These are phyloP conservation scores for Aspergillus eucalypticola DNA, from an alignment of 2,329 filamentous ascomycete genomes.

Conservation along the genomic window DNA sequence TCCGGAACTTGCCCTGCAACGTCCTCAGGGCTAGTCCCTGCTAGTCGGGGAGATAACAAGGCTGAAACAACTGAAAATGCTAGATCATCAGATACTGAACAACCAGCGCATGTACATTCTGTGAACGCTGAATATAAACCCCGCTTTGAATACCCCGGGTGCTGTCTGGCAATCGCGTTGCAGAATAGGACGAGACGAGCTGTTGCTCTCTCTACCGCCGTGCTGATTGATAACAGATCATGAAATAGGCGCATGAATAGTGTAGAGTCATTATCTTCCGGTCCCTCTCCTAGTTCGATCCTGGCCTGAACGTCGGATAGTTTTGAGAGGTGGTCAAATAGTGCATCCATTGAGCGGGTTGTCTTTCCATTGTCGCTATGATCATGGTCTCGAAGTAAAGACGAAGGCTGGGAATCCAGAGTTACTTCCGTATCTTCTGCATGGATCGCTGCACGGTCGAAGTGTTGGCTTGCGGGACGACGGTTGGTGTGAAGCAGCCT, in stretches of 20 bases:
- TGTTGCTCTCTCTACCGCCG: slow-evolving; percentile 32
- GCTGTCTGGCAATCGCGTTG: slow-evolving; percentile 40
- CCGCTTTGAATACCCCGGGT: slow-evolving; percentile 40
- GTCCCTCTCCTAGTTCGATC: slow-evolving; percentile 39
- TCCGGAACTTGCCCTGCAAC: slow-evolving; percentile 20
- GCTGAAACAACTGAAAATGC: slow-evolving; percentile 40
- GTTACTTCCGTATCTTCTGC: neutral
- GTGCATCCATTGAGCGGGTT: slow-evolving; percentile 18
- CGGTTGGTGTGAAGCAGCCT: slow-evolving; percentile 30
- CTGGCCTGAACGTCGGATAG: slow-evolving; percentile 34
- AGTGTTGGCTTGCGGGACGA: neutral
- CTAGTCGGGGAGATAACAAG: slow-evolving; percentile 33
- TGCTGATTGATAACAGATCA: slow-evolving; percentile 29
- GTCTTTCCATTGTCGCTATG: neutral
- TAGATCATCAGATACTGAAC: slow-evolving; percentile 35
- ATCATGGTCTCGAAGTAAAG: neutral
- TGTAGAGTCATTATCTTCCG: slow-evolving; percentile 42
- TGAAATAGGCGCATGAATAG: slow-evolving; percentile 47
- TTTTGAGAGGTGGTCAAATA: slow-evolving; percentile 31
- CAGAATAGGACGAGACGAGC: slow-evolving; percentile 39
- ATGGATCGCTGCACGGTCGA: neutral
- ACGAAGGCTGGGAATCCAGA: neutral
- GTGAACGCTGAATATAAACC: slow-evolving; percentile 36
- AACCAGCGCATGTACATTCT: slow-evolving; percentile 36
- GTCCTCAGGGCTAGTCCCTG: neutral